Evolutionary conservation across 352 stramenopile species (phyloP), one percentile per base, ranked within the genome.

Genomic region (Thalassiosira exigua): DNA sequence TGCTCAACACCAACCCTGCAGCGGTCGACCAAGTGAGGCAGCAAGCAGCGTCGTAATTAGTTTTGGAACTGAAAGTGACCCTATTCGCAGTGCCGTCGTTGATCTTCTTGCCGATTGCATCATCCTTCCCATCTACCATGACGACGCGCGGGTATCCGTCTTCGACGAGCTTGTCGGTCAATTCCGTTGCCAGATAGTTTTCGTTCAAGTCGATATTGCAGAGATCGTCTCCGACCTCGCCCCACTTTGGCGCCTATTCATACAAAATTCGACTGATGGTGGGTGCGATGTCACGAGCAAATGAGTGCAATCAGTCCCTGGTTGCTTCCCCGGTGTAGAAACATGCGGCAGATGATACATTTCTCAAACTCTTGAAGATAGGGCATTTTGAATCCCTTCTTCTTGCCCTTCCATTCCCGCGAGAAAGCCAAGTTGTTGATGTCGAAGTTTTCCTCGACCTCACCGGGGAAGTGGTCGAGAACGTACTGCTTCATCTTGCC

Each of bases 401-500:
- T n/a, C 7, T 3, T 33, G n/a, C n/a, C n/a, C n/a, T n/a, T n/a
- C n/a, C n/a, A n/a, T n/a, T n/a, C n/a, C n/a, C n/a, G n/a, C n/a
- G n/a, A 32, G 4, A 3, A 7, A 32, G 12, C 24, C 11, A 32
- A 22, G 41, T 66, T 24, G 24, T 7, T 62, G 14, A 27, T 17
- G 32, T 62, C 54, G 48, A 22, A 4, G 3, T 19, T 27, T 19
- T 27, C 24, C 24, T 62, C 54, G 22, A 62, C 54, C 54, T 62
- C 54, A 21, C 11, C 54, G 17, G 26, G 21, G 9, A 51, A 53
- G 21, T 30, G 53, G n/a, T n/a, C 36, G 39, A 54, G 21, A 33
- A 66, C 36, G 26, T 66, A 66, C 21, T 54, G 24, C 39, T 73
- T 73, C 1, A 36, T 21, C 33, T 65, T 42, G 3, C 21, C 32